Conservation (phyloP, 2,329 filamentous ascomycete genomes). For the Aureobasidium sp. region DNA sequence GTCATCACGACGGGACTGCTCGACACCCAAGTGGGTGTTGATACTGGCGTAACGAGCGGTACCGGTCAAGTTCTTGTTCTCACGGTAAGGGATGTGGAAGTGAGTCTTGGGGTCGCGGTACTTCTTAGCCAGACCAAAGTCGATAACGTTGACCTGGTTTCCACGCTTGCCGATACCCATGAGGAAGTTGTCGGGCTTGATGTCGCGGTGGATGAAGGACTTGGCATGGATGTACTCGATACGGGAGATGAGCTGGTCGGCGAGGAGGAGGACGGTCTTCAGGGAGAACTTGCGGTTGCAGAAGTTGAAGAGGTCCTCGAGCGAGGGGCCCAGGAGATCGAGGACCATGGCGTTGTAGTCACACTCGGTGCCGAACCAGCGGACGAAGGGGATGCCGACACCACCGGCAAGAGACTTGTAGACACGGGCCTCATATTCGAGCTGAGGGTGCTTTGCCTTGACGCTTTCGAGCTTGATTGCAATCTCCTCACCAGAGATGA, state of each 20-base stretch:
- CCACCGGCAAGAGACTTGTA: constrained; percentile 84
- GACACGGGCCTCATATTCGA: constrained; percentile 96
- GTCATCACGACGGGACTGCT: constrained; percentile 97
- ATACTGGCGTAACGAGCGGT: constrained; percentile 98
- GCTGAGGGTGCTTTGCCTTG: constrained; percentile 98
- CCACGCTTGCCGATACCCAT: constrained; percentile 99
- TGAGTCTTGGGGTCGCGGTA: constrained; percentile 99
- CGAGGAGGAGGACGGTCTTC: constrained; percentile 93
- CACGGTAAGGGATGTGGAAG: constrained; percentile 98
- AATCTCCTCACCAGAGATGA: constrained; percentile 98
- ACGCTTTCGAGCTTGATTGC: constrained; percentile 99
- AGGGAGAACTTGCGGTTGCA: constrained; percentile 99
- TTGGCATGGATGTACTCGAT: constrained; percentile 99
- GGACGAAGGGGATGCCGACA: constrained; percentile 96
- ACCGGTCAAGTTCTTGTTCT: constrained; percentile 99
- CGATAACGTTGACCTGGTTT: constrained; percentile 98
- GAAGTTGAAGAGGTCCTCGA: constrained; percentile 99
- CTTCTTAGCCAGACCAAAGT: constrained; percentile 98
- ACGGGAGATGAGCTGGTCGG: constrained; percentile 96
- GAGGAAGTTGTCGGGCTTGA: constrained; percentile 99
- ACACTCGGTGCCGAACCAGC: constrained; percentile 99
- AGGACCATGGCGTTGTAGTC: constrained; percentile 99
- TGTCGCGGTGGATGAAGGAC: constrained; percentile 98
- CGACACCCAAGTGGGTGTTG: constrained; percentile 95
- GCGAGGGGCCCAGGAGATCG: constrained; percentile 85